Evolutionary conservation across 2,329 filamentous ascomycete species (phyloP), one percentile per base, ranked within the genome.

Genomic region (Microsporum canis): DNA sequence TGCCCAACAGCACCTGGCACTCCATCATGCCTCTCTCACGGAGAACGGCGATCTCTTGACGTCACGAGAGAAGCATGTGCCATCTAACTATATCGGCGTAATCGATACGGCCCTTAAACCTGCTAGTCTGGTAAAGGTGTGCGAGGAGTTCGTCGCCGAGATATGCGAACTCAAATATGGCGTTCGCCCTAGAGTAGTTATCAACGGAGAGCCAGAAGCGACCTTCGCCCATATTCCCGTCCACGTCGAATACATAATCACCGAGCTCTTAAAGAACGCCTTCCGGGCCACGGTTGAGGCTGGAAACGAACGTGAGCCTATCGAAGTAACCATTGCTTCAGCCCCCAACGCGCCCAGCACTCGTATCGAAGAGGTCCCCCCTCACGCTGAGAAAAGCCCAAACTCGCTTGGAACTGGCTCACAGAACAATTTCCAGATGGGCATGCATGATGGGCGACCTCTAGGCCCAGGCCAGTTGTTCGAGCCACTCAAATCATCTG

Each of bases 161-260:
- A 96, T 97, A 63, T 97, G 92, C 77, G 94, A 97, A 78, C 82
- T 96, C 39, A 92, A 94, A 64, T 99, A 99, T 70, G 94, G 94
- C 58, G 85, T 95, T 1, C 84, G 94, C 0, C 94, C 94, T 0
- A 82, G 81, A 1, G 81, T 96, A 68, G 77, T 86, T 55, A 87
- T 99, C 68, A 88, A 91, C 66, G 94, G 94, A 65, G 87, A 95
- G 71, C 86, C 88, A 0, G 86, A 88, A 58, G 90, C 91, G n/a
- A 87, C 85, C 0, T 95, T 99, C 70, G 91, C 92, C 23, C 94
- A 95, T 70, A 87, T 99, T 6, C 94, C 94, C 12, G 94, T 95
- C 72, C 94, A 99, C 73, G 82, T 99, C 29, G 92, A 97, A 75
- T 99, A 99, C 73, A 96, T 99, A 65, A 84, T 96, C 65, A 99